These are phyloP conservation scores for Russula ochroleuca DNA, from an alignment of 768 basidiomycete species.

Conservation along the genomic window DNA sequence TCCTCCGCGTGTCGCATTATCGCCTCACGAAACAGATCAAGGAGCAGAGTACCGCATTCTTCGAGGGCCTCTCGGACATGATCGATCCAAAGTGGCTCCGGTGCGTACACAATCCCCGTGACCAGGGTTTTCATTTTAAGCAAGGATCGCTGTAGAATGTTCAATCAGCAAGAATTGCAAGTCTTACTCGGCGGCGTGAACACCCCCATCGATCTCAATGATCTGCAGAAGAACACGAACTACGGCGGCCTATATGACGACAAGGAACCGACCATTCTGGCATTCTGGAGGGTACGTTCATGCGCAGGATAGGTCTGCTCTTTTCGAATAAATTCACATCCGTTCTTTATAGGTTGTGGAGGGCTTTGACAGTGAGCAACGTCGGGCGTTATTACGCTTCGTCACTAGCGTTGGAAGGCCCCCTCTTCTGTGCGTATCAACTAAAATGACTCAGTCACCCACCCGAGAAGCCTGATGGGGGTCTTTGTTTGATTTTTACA, in stretches of 20 bases:
- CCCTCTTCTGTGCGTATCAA: conserved; percentile 63
- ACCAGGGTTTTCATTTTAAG: background rate
- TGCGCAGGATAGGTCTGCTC: background rate
- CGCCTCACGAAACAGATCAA: conserved; percentile 86
- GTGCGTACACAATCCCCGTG: conserved; percentile 34
- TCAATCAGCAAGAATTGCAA: conserved; percentile 94
- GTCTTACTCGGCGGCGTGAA: conserved; percentile 88
- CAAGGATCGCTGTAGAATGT: conserved; percentile 60
- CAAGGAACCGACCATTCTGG: conserved; percentile 60
- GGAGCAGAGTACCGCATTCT: conserved; percentile 78
- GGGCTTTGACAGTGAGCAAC: conserved; percentile 75
- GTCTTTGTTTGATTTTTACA: conserved; percentile 29
- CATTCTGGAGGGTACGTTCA: conserved; percentile 75
- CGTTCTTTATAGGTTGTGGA: conserved; percentile 58
- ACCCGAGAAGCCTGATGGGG: background rate
- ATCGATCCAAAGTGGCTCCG: conserved; percentile 87
- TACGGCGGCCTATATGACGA: conserved; percentile 80
- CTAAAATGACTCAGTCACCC: too few relatives aligned
- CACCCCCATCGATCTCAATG: conserved; percentile 76
- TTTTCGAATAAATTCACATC: conserved; percentile 5
- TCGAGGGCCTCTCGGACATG: conserved; percentile 88
- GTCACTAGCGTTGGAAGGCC: conserved; percentile 91
- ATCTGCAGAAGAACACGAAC: conserved; percentile 69
- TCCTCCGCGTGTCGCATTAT: conserved; percentile 84
- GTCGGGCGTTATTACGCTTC: conserved; percentile 74